Conservation (phyloP, 2,329 filamentous ascomycete species). For the Cladorrhinum sp. region DNA sequence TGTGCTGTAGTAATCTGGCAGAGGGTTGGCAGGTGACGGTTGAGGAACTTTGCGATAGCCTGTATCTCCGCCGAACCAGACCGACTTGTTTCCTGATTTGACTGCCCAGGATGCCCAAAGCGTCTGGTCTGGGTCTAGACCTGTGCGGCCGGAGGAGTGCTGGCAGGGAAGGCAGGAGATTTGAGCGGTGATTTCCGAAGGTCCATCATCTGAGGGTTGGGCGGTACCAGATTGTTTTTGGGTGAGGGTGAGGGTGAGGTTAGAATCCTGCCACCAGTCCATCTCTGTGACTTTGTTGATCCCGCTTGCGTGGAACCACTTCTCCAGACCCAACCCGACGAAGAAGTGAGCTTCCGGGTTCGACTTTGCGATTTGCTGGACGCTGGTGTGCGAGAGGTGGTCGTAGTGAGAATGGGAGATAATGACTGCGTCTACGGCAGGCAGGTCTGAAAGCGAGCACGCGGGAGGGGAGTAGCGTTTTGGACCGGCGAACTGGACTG, state of each 20-base stretch:
- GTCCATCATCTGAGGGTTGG: slow-evolving; percentile 22
- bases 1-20: slow-evolving; percentile 66
- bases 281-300: slow-evolving; percentile 79
- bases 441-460: slow-evolving; percentile 74
- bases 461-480: slow-evolving; percentile 76
- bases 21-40: not conserved
- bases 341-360: slow-evolving; percentile 85
- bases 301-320: slow-evolving; percentile 73
- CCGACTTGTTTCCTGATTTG: slow-evolving; percentile 67
- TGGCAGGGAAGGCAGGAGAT: slow-evolving; percentile 82
- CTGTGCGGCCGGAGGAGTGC: slow-evolving; percentile 68
- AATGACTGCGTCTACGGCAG: slow-evolving; percentile 69
- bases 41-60: slow-evolving; percentile 78
- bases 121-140: slow-evolving; percentile 69
- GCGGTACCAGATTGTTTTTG: slow-evolving; percentile 27
- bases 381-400: slow-evolving; percentile 75
- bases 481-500: slow-evolving; percentile 66
- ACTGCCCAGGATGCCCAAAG: slow-evolving; percentile 90
- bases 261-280: slow-evolving; percentile 90
- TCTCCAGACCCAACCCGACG: slow-evolving; percentile 75
- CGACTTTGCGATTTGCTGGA: slow-evolving; percentile 65
- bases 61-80: slow-evolving; percentile 89
- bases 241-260: slow-evolving; percentile 64
- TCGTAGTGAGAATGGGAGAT: slow-evolving; percentile 94
- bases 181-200: slow-evolving; percentile 61